A percentile compares a stretch with the other conserved stretches of the same genome.
phyloP scores from a whole-genome alignment of 2,329 filamentous ascomycete species.

The Trichoderma asperellum region DNA sequence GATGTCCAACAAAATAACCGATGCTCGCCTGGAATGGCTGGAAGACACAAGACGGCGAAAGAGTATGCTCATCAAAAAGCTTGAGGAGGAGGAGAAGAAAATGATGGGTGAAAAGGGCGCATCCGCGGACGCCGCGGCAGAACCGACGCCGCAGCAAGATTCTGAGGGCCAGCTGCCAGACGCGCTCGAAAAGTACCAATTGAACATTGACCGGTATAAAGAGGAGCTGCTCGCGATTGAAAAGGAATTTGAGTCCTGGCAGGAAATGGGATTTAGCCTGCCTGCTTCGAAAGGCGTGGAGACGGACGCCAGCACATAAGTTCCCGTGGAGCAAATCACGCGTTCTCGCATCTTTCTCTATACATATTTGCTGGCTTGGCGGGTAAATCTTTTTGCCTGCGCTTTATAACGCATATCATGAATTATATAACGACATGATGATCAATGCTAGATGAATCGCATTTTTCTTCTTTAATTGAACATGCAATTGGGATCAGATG shows the following conservation, averaged over 20 bases:
- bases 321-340: neutral
- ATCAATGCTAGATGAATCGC: neutral
- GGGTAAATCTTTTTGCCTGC: neutral
- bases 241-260: slow-evolving; percentile 25
- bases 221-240: slow-evolving; percentile 22
- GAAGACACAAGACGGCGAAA: slow-evolving; percentile 22
- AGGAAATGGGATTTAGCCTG: slow-evolving; percentile 25
- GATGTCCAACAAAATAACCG: slow-evolving; percentile 27
- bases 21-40: slow-evolving; percentile 25
- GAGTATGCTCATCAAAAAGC: slow-evolving; percentile 21
- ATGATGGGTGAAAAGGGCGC: slow-evolving; percentile 9
- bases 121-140: neutral
- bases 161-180: neutral
- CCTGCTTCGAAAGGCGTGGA: slow-evolving; percentile 10
- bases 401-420: slow-evolving; percentile 10
- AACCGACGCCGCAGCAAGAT: neutral
- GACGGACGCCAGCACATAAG: neutral
- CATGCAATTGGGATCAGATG: neutral
- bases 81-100: slow-evolving; percentile 25
- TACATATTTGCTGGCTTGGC: slow-evolving; percentile 13
- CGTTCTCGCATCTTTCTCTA: neutral
- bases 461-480: neutral
- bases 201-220: slow-evolving; percentile 24
- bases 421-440: neutral
- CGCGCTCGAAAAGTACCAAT: slow-evolving; percentile 10